Percentiles rank a stretch among this genome's conserved stretches.
These are phyloP conservation scores for Fusarium euwallaceae DNA, from an alignment of 2,329 filamentous ascomycete species.

Conservation along the genomic window DNA sequence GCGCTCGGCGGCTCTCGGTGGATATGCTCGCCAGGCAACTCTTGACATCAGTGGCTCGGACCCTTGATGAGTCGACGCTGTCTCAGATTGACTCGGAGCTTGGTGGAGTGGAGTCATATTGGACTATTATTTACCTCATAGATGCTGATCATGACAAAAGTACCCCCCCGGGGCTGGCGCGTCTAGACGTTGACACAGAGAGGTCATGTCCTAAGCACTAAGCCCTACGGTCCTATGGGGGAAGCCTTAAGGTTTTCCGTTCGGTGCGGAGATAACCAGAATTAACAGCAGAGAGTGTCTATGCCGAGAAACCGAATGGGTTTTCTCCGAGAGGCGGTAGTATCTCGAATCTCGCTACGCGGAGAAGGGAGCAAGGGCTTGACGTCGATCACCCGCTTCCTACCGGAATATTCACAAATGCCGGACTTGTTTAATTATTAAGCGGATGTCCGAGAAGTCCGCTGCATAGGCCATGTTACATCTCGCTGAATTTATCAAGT, in stretches of 20 bases:
- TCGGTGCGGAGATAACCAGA: background rate
- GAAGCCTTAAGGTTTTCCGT: background rate
- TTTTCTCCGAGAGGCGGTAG: background rate
- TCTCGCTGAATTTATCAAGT: background rate
- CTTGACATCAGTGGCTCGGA: constrained; percentile 1
- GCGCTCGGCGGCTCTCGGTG: constrained; percentile 1
- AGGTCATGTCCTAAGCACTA: background rate
- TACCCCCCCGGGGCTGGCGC: background rate
- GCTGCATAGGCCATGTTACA: background rate
- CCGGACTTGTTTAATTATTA: constrained; percentile 1
- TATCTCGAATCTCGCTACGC: background rate
- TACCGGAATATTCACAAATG: background rate
- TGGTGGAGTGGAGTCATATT: background rate
- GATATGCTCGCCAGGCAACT: background rate
- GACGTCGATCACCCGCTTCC: background rate
- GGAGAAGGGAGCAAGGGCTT: background rate
- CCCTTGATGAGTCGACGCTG: background rate
- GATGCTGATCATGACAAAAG: constrained; percentile 1
- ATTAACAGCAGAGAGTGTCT: background rate
- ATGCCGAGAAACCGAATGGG: background rate
- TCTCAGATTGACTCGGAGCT: background rate
- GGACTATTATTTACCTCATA: constrained; percentile 1
- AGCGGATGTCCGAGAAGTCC: background rate
- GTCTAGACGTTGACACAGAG: background rate
- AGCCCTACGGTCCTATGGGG: background rate